Conservation (phyloP, 208 protist genomes). For the Leptomonas pyrrhocoris region DNA sequence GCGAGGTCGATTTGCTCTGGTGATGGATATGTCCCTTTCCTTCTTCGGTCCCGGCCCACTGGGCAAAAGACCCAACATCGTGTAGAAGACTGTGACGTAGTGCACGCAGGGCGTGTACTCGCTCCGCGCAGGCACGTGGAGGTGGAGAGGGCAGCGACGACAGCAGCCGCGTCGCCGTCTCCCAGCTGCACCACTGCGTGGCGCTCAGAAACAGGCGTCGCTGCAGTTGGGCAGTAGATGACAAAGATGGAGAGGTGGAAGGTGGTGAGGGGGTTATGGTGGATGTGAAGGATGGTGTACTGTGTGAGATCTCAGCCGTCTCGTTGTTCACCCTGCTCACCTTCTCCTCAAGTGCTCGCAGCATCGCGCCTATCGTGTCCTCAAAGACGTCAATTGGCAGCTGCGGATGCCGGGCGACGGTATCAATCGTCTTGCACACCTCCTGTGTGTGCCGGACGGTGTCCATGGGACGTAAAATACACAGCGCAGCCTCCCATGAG, state of each 20-base stretch:
- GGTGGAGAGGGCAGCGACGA: slow-evolving; percentile 10
- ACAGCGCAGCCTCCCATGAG: slow-evolving; percentile 46
- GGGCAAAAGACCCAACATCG: slow-evolving; percentile 22
- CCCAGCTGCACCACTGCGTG: slow-evolving; percentile 29
- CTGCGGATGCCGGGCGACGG: slow-evolving; percentile 26
- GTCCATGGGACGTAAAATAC: slow-evolving; percentile 37
- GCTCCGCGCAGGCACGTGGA: slow-evolving; percentile 5
- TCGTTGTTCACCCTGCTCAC: too few relatives aligned
- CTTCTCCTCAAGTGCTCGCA: slow-evolving; percentile 1
- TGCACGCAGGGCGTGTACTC: slow-evolving; percentile 9
- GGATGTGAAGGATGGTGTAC: background rate
- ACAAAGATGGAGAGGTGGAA: background rate
- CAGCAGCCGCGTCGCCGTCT: slow-evolving; percentile 28
- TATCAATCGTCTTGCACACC: slow-evolving; percentile 34
- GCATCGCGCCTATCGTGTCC: background rate
- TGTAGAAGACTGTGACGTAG: slow-evolving; percentile 20
- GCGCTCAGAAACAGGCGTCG: slow-evolving; percentile 27
- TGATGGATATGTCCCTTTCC: background rate
- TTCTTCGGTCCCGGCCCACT: background rate
- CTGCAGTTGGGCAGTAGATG: slow-evolving; percentile 1
- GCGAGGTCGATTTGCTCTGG: background rate
- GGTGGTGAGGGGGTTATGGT: background rate
- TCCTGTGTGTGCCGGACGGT: slow-evolving; percentile 10
- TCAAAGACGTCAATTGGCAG: slow-evolving; percentile 19
- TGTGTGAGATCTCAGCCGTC: too few relatives aligned